A percentile compares a stretch with the other conserved stretches of the same genome.
phyloP scores from a whole-genome alignment of 805 yeast genomes.

The Groenewaldozyma salmanticensis region DNA sequence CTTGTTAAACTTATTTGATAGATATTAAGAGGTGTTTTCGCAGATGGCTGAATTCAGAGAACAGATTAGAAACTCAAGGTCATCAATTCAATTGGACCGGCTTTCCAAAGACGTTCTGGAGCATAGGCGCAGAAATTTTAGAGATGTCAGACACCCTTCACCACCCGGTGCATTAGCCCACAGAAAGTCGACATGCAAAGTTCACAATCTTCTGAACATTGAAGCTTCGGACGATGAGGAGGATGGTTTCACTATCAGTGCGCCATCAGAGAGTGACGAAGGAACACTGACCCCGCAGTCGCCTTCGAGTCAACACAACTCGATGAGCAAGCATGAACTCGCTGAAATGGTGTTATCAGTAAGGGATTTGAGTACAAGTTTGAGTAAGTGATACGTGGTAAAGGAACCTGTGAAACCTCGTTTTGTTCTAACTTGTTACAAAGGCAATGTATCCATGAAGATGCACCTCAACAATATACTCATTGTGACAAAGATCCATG shows the following conservation, averaged over 20 bases:
- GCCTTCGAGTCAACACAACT: conserved; percentile 1
- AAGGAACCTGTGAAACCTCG: neutral
- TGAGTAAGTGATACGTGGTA: conserved; percentile 14
- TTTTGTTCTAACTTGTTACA: neutral
- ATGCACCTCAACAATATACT: conserved; percentile 18
- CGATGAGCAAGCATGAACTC: conserved; percentile 20
- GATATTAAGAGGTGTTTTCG: too few relatives aligned
- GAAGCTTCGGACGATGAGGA: conserved; percentile 1
- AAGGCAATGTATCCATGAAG: conserved; percentile 19
- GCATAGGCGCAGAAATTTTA: neutral
- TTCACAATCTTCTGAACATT: conserved; percentile 16
- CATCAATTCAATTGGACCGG: neutral
- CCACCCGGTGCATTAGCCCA: too few relatives aligned
- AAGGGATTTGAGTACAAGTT: conserved; percentile 23
- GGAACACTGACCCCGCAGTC: neutral
- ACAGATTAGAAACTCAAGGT: neutral
- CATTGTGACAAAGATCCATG: conserved; percentile 20
- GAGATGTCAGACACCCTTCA: neutral
- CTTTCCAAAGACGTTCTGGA: neutral
- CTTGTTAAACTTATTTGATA: too few relatives aligned
- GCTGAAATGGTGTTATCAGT: conserved; percentile 24
- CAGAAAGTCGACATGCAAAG: conserved; percentile 14
- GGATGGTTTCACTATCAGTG: neutral
- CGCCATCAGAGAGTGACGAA: neutral
- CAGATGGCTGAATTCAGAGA: too few relatives aligned